Base-by-base conservation (phyloP, 805 yeast genomes). In the Ogataea ramenticola region DNA sequence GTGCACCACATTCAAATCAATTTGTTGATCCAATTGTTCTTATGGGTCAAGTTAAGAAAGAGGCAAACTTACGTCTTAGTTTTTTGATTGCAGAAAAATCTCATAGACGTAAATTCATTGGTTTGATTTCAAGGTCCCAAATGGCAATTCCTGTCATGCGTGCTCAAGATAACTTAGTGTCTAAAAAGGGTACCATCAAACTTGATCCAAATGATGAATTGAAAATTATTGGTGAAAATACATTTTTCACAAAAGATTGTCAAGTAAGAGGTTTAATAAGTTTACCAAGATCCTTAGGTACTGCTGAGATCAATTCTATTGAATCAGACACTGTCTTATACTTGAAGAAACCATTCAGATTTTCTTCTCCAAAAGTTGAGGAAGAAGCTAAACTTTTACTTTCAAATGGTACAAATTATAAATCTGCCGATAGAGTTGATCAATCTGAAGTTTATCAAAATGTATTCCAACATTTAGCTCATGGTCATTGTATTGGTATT, bases 111-210 rank as follows among this genome's bases (percentile, higher is more conserved):
- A 50, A 47, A 17, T 74, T 86, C 44, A 79, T 93, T 49, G 96
- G 97, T 3, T 67, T 77, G 33, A 65, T 93, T 54, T 82, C 96
- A 2, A 72, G 82, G 43, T 72, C 82, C 48, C 86, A 87, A 50
- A 72, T 82, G 66, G 71, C 96, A 1, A 93, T 93, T 50, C 96
- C 97, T 4, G 99, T 93, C 1, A 82, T 79, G 15, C 75, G 99
- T 53, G 89, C 96, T 2, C 98, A 93, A 61, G 99, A 93, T 61
- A 80, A 80, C 58, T 71, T 91, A 61, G 67, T 59, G 29, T 60
- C 67, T 3, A 95, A 81, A n/a, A 57, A 70, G 0, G 98, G 98
- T 2, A 70, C 66, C 41, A 80, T 90, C 21, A 70, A 51, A 39
- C 55, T 81, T 27, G 82, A 80, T 53, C 64, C 70, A 31, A 72